Percentiles rank a stretch among this genome's conserved stretches.
These are phyloP conservation scores for Fusarium citri DNA, from an alignment of 2,329 filamentous ascomycete genomes.

Conservation along the genomic window DNA sequence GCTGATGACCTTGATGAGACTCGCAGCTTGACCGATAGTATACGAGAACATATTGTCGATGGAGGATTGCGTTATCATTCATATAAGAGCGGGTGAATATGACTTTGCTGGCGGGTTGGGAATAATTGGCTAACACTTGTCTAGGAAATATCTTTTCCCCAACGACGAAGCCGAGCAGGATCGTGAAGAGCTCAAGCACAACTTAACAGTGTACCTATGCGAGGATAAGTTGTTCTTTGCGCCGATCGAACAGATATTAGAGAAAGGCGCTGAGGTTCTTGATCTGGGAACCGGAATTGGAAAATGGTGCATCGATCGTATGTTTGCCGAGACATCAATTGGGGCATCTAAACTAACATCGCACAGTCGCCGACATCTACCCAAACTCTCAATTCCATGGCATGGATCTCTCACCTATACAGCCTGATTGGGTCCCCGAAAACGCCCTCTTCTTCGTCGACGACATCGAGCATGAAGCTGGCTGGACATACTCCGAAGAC, in stretches of 20 bases:
- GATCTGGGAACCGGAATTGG: slow-evolving; percentile 66
- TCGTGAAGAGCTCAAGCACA: slow-evolving; percentile 57
- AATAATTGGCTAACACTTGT: not conserved
- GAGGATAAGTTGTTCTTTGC: slow-evolving; percentile 58
- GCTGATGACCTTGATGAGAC: slow-evolving; percentile 51
- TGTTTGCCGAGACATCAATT: slow-evolving; percentile 42
- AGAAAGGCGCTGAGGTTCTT: slow-evolving; percentile 56
- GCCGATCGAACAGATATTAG: slow-evolving; percentile 55
- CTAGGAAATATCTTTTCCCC: slow-evolving; percentile 57
- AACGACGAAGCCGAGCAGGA: slow-evolving; percentile 58
- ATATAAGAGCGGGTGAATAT: not conserved
- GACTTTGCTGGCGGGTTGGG: not conserved
- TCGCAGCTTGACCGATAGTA: slow-evolving; percentile 56
- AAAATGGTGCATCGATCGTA: slow-evolving; percentile 63
- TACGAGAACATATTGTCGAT: slow-evolving; percentile 57
- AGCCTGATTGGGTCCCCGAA: slow-evolving; percentile 62
- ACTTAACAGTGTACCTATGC: slow-evolving; percentile 54
- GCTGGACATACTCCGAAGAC: slow-evolving; percentile 60
- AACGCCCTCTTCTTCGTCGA: slow-evolving; percentile 65
- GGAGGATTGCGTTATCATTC: slow-evolving; percentile 54
- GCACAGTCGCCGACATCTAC: slow-evolving; percentile 60
- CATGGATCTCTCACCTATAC: slow-evolving; percentile 64
- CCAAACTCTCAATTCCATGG: slow-evolving; percentile 59
- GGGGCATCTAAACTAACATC: slow-evolving; percentile 18
- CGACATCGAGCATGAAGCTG: slow-evolving; percentile 63